Percentiles rank a stretch among this genome's conserved stretches.
These are phyloP conservation scores for Tricholoma furcatifolium DNA, from an alignment of 768 basidiomycete genomes.

Conservation along the genomic window DNA sequence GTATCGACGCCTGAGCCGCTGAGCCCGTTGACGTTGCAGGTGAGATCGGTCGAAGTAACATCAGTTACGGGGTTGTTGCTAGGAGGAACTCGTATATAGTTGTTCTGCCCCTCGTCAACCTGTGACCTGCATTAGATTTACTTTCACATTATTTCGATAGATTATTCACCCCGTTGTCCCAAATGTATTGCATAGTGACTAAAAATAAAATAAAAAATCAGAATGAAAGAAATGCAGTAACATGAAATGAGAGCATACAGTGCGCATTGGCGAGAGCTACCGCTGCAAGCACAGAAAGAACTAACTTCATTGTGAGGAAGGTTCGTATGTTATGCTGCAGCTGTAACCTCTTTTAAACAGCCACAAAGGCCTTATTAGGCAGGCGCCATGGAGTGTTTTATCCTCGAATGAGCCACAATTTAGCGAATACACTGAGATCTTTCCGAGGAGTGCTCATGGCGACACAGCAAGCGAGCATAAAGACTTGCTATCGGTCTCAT, in stretches of 20 bases:
- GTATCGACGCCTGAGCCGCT: constrained; percentile 37
- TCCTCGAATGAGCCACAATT: neutral
- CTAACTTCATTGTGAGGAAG: constrained; percentile 30
- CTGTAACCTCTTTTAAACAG: neutral
- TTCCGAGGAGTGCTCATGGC: constrained; percentile 1
- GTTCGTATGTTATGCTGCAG: neutral
- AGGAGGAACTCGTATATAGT: constrained; percentile 44
- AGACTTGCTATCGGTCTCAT: neutral
- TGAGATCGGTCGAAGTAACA: constrained; percentile 50
- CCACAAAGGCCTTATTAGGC: constrained; percentile 2
- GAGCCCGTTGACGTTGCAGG: constrained; percentile 51
- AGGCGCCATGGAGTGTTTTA: neutral
- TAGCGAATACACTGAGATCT: neutral
- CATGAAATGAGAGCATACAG: constrained; percentile 17
- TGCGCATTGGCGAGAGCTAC: constrained; percentile 33
- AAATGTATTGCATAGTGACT: constrained; percentile 55
- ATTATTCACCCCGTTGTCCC: constrained; percentile 42
- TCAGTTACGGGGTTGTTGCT: constrained; percentile 58
- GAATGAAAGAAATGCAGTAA: neutral
- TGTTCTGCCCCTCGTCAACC: constrained; percentile 47
- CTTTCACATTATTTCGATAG: neutral
- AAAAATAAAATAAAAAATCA: neutral
- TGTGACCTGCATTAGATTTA: constrained; percentile 12
- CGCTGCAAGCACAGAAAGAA: constrained; percentile 26
- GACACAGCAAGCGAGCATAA: neutral